Percentiles rank a stretch among this genome's conserved stretches.
phyloP scores from a whole-genome alignment of 345 rosid genomes.

The Gossypium thurberi region DNA sequence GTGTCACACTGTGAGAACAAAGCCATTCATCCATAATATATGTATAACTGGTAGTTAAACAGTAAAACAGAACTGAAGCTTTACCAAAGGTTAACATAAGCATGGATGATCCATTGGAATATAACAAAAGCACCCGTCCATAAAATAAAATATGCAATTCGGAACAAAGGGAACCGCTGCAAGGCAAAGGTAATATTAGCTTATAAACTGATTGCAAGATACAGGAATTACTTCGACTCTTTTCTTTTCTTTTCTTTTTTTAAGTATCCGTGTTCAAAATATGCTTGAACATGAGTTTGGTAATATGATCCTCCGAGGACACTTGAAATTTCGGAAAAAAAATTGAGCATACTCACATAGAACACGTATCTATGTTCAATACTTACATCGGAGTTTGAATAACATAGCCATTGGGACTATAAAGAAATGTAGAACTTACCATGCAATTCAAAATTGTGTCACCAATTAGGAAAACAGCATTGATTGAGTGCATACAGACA shows the following conservation, averaged over 20 bases:
- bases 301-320: neutral
- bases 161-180: slow-evolving; percentile 83
- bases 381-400: neutral
- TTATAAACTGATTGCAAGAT: neutral
- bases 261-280: too few species aligned
- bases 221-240: neutral
- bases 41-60: neutral
- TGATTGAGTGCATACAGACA: slow-evolving; percentile 75
- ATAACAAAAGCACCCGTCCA: slow-evolving; percentile 70
- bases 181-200: slow-evolving; percentile 9
- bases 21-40: neutral
- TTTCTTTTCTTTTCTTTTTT: too few species aligned
- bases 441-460: slow-evolving; percentile 63
- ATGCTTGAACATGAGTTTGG: neutral
- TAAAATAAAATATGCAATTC: slow-evolving; percentile 65
- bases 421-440: slow-evolving; percentile 33
- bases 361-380: neutral
- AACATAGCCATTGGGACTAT: neutral
- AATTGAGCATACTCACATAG: neutral
- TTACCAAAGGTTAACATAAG: slow-evolving; percentile 71
- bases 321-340: neutral
- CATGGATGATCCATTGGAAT: slow-evolving; percentile 89
- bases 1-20: slow-evolving; percentile 7
- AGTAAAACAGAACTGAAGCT: neutral
- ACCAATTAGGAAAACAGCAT: slow-evolving; percentile 72